Evolutionary conservation across 139 green algal genomes (phyloP), one percentile per base, ranked within the genome.

Genomic region (Marvania coccoides): DNA sequence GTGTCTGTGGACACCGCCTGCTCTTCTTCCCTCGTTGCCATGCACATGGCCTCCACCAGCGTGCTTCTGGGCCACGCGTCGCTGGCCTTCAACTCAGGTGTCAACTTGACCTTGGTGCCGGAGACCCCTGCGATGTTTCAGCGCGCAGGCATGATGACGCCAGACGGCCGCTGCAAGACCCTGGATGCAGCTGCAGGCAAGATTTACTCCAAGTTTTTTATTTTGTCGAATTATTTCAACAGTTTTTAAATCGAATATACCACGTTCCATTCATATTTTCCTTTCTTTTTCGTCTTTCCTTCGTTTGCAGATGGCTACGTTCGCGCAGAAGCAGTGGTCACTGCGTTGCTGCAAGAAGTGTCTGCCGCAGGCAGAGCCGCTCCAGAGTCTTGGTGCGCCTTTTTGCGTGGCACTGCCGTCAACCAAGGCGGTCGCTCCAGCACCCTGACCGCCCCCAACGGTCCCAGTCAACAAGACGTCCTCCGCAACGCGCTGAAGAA

Each of bases 251-350:
- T n/a, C n/a, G n/a, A n/a, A n/a, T n/a, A n/a, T n/a, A n/a, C n/a
- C n/a, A n/a, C n/a, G n/a, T n/a, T n/a, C n/a, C n/a, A n/a, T n/a
- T n/a, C n/a, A n/a, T n/a, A n/a, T n/a, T n/a, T n/a, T n/a, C n/a
- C n/a, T n/a, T n/a, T n/a, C n/a, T n/a, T n/a, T n/a, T n/a, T n/a
- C n/a, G n/a, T n/a, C 36, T n/a, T 85, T n/a, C n/a, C n/a, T n/a
- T n/a, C n/a, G n/a, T n/a, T n/a, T n/a, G n/a, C 85, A 0, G 86
- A 96, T 60, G 89, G 89, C 26, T 93, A 93, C 51, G 86, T 91
- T 7, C 59, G 86, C 3, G 76, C 69, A 15, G 85, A 92, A 67
- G 70, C 69, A 2, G 77, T 64, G 29, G 61, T 72, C n/a, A 59
- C 76, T 6, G 28, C 70, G 33, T 19, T 87, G 33, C 61, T 87